Evolutionary conservation across 768 basidiomycete species (phyloP).

Genomic region (Lactarius hengduanensis): DNA sequence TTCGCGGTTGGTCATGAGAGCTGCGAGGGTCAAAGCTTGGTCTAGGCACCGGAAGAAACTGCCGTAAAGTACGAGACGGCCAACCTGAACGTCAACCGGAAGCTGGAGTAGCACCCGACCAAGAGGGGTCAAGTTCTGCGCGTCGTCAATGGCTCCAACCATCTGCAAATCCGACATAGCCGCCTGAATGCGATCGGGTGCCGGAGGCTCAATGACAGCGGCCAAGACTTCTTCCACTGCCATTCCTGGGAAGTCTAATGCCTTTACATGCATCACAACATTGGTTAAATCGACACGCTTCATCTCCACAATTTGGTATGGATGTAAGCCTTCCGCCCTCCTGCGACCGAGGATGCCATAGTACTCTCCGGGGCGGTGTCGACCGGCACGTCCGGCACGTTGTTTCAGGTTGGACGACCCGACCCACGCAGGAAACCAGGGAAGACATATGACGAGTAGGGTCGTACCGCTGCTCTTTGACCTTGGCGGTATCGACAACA

Average conservation of each 20-base stretch:
- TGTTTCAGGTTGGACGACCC: slow-evolving; percentile 89
- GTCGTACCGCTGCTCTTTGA: slow-evolving; percentile 89
- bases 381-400: slow-evolving; percentile 87
- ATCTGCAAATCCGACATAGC: slow-evolving; percentile 78
- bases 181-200: slow-evolving; percentile 65
- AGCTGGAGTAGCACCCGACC: slow-evolving; percentile 86
- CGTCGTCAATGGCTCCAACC: slow-evolving; percentile 81
- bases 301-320: slow-evolving; percentile 95
- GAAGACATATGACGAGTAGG: slow-evolving; percentile 86
- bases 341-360: slow-evolving; percentile 73
- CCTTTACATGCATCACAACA: slow-evolving; percentile 96
- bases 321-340: slow-evolving; percentile 58
- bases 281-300: slow-evolving; percentile 86
- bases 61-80: slow-evolving; percentile 84
- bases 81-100: slow-evolving; percentile 88
- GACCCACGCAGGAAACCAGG: slow-evolving; percentile 87
- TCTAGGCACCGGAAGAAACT: slow-evolving; percentile 92
- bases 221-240: slow-evolving; percentile 83
- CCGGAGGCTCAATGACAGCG: slow-evolving; percentile 87
- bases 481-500: slow-evolving; percentile 84
- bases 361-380: slow-evolving; percentile 89
- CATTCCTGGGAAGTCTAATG: slow-evolving; percentile 84
- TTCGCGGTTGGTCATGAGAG: slow-evolving; percentile 85
- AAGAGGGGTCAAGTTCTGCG: slow-evolving; percentile 78
- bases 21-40: slow-evolving; percentile 85